Evolutionary conservation across 257 asterid species (phyloP).

Genomic region (Ilex aquifolium): DNA sequence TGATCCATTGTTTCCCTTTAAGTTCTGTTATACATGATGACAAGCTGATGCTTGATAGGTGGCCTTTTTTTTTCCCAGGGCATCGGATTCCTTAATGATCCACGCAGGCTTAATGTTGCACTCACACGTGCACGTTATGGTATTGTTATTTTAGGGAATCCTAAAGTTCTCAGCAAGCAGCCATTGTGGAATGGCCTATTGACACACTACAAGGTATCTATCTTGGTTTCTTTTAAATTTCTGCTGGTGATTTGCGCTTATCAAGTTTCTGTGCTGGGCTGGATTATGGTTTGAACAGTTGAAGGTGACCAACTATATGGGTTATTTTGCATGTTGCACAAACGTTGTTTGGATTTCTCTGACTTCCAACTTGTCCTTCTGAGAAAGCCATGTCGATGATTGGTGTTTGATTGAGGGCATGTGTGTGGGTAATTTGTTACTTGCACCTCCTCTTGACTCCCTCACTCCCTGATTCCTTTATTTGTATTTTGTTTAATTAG

Average conservation of each 20-base stretch:
- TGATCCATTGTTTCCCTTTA: not conserved
- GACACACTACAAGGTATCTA: slow-evolving; percentile 86
- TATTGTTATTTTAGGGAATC: slow-evolving; percentile 92
- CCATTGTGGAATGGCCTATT: slow-evolving; percentile 92
- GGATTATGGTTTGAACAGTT: not conserved
- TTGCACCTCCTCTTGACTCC: not conserved
- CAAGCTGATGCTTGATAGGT: not conserved
- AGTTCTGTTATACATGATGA: not conserved
- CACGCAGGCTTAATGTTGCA: slow-evolving; percentile 96
- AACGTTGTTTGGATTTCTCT: no score
- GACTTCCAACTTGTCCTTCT: no score
- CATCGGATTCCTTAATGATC: slow-evolving; percentile 97
- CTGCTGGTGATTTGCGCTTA: no score
- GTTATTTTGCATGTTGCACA: no score
- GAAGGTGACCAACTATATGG: no score
- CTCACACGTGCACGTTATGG: slow-evolving; percentile 99
- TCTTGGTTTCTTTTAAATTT: slow-evolving; percentile 1
- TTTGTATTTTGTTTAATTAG: slow-evolving; percentile 26
- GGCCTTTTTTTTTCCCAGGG: slow-evolving; percentile 41
- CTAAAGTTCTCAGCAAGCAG: slow-evolving; percentile 95
- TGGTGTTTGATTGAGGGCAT: no score
- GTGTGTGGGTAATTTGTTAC: no score
- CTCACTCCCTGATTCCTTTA: not conserved
- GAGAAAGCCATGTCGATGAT: no score
- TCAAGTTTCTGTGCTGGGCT: not conserved